These are phyloP conservation scores for Psophocarpus tetragonolobus DNA, from an alignment of 306 rosid genomes.

Conservation along the genomic window DNA sequence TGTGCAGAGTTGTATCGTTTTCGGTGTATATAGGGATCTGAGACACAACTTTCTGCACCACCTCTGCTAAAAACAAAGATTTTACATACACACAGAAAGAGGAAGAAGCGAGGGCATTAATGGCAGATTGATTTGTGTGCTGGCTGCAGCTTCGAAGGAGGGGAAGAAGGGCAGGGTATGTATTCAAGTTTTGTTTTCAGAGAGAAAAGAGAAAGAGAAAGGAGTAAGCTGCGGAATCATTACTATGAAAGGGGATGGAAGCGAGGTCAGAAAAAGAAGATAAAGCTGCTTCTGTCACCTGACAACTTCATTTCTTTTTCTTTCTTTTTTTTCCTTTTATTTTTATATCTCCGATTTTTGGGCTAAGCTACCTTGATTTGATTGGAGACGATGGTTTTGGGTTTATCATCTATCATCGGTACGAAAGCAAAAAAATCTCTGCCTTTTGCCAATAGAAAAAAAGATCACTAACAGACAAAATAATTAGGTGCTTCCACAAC, in stretches of 20 bases:
- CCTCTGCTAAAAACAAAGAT: conserved; percentile 62
- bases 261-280: conserved; percentile 64
- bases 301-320: conserved; percentile 41
- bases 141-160: not conserved
- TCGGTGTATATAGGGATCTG: conserved; percentile 75
- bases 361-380: conserved; percentile 25
- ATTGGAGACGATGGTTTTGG: conserved; percentile 22
- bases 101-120: conserved; percentile 34
- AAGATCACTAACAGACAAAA: not conserved
- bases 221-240: conserved; percentile 52
- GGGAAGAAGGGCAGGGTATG: not conserved
- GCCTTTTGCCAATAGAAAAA: not conserved
- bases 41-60: conserved; percentile 68
- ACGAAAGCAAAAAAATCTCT: not conserved
- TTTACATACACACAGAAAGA: conserved; percentile 56
- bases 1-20: conserved; percentile 33
- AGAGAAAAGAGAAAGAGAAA: conserved; percentile 7
- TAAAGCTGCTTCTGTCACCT: conserved; percentile 67
- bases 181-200: conserved; percentile 31
- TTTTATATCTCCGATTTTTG: not conserved
- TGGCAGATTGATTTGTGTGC: not conserved
- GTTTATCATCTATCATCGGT: not conserved
- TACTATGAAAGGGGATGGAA: conserved; percentile 63
- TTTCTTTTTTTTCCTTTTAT: not conserved
- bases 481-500: not conserved